phyloP scores from a whole-genome alignment of 2,329 filamentous ascomycete genomes.

The Ceratocystis smalleyi region DNA sequence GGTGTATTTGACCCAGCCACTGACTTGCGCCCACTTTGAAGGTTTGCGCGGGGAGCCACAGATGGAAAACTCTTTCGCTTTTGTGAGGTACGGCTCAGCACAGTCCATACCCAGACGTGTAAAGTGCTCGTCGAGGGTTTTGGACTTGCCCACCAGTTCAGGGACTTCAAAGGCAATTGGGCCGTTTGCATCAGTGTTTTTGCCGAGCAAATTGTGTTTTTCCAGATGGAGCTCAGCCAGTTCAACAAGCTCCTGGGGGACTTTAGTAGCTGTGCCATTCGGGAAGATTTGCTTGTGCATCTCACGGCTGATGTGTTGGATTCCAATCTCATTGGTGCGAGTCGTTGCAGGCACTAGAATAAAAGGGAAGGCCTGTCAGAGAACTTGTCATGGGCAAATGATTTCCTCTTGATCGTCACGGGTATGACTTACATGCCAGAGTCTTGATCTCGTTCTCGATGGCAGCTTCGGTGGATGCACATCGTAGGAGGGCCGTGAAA shows the following conservation, averaged over 20 bases:
- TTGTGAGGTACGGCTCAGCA: conserved; percentile 65
- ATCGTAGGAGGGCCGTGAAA: not conserved
- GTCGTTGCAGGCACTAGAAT: conserved; percentile 36
- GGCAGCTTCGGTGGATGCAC: conserved; percentile 9
- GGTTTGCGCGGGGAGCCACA: conserved; percentile 44
- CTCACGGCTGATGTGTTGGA: conserved; percentile 79
- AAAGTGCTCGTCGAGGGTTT: conserved; percentile 86
- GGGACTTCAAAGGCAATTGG: conserved; percentile 83
- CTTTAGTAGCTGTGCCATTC: conserved; percentile 32
- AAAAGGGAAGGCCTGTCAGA: conserved; percentile 15
- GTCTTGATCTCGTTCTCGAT: conserved; percentile 19
- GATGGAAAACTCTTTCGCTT: conserved; percentile 59
- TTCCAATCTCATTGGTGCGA: conserved; percentile 81
- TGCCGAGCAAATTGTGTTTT: conserved; percentile 76
- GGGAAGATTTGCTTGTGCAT: conserved; percentile 75
- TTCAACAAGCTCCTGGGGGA: conserved; percentile 54
- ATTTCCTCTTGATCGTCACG: conserved; percentile 1
- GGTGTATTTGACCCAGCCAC: conserved; percentile 92
- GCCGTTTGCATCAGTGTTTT: conserved; percentile 61
- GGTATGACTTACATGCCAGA: conserved; percentile 28
- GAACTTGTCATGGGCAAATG: not conserved
- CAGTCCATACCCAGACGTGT: conserved; percentile 71
- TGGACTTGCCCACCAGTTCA: conserved; percentile 46
- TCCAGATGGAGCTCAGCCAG: conserved; percentile 69
- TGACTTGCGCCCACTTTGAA: conserved; percentile 57